Evolutionary conservation across 129 eudicot species (phyloP).

Genomic region (Centella asiatica): DNA sequence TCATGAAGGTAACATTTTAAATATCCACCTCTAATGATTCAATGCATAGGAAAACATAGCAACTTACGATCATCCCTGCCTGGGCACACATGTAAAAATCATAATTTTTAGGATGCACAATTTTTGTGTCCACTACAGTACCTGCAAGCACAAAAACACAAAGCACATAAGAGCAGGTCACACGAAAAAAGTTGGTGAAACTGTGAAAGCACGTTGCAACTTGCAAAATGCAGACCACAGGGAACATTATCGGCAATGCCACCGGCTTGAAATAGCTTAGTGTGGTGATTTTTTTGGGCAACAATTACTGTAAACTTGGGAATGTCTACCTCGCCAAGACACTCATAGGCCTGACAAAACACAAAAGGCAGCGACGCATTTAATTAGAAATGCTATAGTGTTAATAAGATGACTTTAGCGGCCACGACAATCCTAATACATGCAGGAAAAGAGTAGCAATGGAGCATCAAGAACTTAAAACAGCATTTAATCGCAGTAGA

Average conservation of each 20-base stretch:
- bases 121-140: conserved; percentile 53
- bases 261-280: conserved; percentile 55
- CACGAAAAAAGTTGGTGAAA: not conserved
- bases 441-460: not conserved
- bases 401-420: not conserved
- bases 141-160: conserved; percentile 26
- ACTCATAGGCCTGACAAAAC: conserved; percentile 35
- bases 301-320: conserved; percentile 63
- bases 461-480: no score
- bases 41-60: not conserved
- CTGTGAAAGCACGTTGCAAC: no score
- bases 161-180: not conserved
- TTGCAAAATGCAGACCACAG: conserved; percentile 38
- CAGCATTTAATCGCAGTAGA: no score
- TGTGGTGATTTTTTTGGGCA: conserved; percentile 82
- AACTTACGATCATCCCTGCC: conserved; percentile 71
- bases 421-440: not conserved
- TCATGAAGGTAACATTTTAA: not conserved
- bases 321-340: conserved; percentile 26
- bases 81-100: conserved; percentile 83
- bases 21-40: not conserved
- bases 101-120: conserved; percentile 69
- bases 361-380: not conserved
- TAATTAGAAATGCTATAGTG: not conserved
- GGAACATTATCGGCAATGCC: conserved; percentile 51